These are phyloP conservation scores for Coemansia sp. DNA, from an alignment of 192 early-diverging fungal genomes.

Conservation along the genomic window DNA sequence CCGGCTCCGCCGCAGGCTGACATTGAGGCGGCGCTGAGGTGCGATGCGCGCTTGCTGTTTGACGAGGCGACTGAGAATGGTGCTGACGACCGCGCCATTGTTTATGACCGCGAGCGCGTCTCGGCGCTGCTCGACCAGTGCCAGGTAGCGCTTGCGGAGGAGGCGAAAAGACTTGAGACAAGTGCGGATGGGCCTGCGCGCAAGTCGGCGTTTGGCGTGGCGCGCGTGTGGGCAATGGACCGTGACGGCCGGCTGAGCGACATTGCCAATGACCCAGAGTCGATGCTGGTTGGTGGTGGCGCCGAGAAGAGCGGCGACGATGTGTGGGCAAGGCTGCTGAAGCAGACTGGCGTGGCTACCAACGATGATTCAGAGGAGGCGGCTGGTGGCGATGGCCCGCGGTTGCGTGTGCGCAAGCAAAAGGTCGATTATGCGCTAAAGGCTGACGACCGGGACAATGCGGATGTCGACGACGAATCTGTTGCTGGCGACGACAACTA, in stretches of 20 bases:
- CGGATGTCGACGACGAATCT: conserved; percentile 2
- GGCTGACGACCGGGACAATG: neutral
- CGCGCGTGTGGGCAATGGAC: conserved; percentile 31
- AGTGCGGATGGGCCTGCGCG: neutral
- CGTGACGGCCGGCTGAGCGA: neutral
- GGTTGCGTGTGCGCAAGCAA: conserved; percentile 27
- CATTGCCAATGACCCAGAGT: neutral
- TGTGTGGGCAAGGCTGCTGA: conserved; percentile 22
- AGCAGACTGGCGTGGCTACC: neutral
- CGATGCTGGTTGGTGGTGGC: neutral
- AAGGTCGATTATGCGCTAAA: conserved; percentile 28
- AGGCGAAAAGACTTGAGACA: neutral
- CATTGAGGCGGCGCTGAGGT: conserved; percentile 71
- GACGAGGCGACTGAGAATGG: conserved; percentile 58
- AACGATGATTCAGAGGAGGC: neutral
- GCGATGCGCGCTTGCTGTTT: conserved; percentile 78
- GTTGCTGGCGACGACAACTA: conserved; percentile 4
- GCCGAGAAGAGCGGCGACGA: neutral
- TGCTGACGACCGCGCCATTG: conserved; percentile 28
- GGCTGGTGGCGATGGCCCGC: conserved; percentile 6
- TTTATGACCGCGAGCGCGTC: conserved; percentile 15
- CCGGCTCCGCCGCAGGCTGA: conserved; percentile 1
- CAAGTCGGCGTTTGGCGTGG: conserved; percentile 11
- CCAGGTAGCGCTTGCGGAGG: conserved; percentile 7
- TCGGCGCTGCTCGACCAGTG: conserved; percentile 28